Evolutionary conservation across 257 asterid species (phyloP).

Genomic region (Solanum pinnatisectum): DNA sequence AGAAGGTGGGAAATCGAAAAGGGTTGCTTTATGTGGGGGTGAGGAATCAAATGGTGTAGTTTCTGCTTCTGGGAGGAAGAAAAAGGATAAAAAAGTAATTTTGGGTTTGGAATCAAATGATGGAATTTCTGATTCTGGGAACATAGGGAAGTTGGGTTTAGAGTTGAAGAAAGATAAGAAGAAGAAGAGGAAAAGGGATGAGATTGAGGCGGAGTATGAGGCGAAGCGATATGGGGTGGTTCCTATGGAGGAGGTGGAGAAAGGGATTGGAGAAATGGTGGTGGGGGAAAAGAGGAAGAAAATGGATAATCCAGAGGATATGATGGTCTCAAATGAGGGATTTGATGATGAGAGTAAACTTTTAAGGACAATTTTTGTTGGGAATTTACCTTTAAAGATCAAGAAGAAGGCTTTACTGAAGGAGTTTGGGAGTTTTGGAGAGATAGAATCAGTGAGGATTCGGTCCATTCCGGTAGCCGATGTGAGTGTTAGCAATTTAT

Average conservation of each 20-base stretch:
- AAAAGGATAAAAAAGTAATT: slow-evolving; percentile 11
- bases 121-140: background rate
- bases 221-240: slow-evolving; percentile 44
- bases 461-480: slow-evolving; percentile 79
- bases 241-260: slow-evolving; percentile 17
- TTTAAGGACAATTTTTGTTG: slow-evolving; percentile 81
- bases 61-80: background rate
- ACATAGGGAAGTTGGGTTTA: background rate
- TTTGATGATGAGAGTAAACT: slow-evolving; percentile 91
- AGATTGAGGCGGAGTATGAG: slow-evolving; percentile 83
- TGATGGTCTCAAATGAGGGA: slow-evolving; percentile 65
- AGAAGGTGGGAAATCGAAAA: background rate
- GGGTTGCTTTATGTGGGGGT: background rate
- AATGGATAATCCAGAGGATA: slow-evolving; percentile 69
- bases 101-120: background rate
- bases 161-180: slow-evolving; percentile 15
- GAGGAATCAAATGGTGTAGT: slow-evolving; percentile 7
- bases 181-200: slow-evolving; percentile 91
- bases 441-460: slow-evolving; percentile 81
- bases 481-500: slow-evolving; percentile 40
- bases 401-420: slow-evolving; percentile 67
- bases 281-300: slow-evolving; percentile 89
- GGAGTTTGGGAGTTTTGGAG: slow-evolving; percentile 80
- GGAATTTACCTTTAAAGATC: slow-evolving; percentile 73
- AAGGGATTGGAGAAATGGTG: slow-evolving; percentile 6